Evolutionary conservation across 352 stramenopile species (phyloP), one percentile per base, ranked within the genome.

Genomic region (Pythium brassicae): DNA sequence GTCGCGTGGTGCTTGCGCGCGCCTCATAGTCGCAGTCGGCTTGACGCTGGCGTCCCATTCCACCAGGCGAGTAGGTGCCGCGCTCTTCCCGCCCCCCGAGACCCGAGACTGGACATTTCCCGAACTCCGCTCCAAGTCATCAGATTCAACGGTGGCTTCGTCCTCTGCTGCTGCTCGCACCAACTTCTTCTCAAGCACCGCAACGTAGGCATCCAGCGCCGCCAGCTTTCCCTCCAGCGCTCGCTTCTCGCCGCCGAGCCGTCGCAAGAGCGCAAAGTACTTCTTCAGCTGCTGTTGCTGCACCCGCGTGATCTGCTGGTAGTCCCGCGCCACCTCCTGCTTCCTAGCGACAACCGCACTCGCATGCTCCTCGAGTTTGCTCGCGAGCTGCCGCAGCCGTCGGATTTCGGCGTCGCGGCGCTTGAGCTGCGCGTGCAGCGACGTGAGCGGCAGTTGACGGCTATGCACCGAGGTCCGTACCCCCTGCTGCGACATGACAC

Each of bases 211-310:
- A 0, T 66, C 62, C 10, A 66, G 52, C 1, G 69, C 55, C 3
- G 47, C 25, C 11, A 69, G 34, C 45, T 69, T 52, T 15, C 39
- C 47, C 49, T 72, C 62, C 0, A 76, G 40, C 6, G 32, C 20
- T 9, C 59, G 58, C 48, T 72, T 74, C 27, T 78, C 70, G 10
- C 6, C 22, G 11, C 39, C 53, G 7, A 74, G 70, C 25, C 64
- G 66, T 15, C 50, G 59, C n/a, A 68, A 59, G 29, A 55, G 58
- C 2, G 65, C 49, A 34, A 74, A 51, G 37, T 74, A 80, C 25
- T 73, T 83, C 45, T 68, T 75, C 5, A 82, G 48, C 42, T 75
- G 69, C 17, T 50, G 50, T 48, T 80, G 65, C 51, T 77, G 74
- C 10, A 40, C 34, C 23, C 37, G 26, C 0, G 69, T 62, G 22